A percentile compares a stretch with the other conserved stretches of the same genome.
These are phyloP conservation scores for Fusarium bulbicola DNA, from an alignment of 2,329 filamentous ascomycete genomes.

Conservation along the genomic window DNA sequence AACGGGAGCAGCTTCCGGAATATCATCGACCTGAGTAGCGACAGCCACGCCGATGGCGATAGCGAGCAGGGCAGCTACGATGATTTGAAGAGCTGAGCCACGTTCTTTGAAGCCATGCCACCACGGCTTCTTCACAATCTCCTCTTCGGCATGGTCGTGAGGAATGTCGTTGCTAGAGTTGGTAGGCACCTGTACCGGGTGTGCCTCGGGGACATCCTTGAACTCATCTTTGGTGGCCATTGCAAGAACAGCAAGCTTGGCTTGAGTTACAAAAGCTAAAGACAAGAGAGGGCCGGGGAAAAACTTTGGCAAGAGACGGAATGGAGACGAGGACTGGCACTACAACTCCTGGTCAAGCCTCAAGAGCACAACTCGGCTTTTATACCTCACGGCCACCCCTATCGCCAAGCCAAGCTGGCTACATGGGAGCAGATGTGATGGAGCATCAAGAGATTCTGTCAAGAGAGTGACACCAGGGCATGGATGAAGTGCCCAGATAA, in stretches of 20 bases:
- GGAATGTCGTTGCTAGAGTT: conserved; percentile 24
- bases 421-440: conserved; percentile 13
- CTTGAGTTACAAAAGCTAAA: conserved; percentile 6
- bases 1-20: conserved; percentile 53
- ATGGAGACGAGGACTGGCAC: conserved; percentile 1
- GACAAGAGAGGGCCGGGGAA: not conserved
- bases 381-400: conserved; percentile 22
- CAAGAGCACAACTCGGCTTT: conserved; percentile 12
- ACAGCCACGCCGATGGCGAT: conserved; percentile 60
- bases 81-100: conserved; percentile 60
- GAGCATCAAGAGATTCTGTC: conserved; percentile 10
- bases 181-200: conserved; percentile 31
- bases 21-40: conserved; percentile 51
- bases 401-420: conserved; percentile 28
- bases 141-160: conserved; percentile 15
- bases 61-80: conserved; percentile 57
- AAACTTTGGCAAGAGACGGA: not conserved
- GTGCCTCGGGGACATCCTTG: conserved; percentile 27
- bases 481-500: conserved; percentile 23
- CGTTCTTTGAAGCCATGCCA: conserved; percentile 52
- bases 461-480: conserved; percentile 8
- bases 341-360: not conserved
- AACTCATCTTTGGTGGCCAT: conserved; percentile 31
- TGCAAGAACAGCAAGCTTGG: conserved; percentile 16
- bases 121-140: conserved; percentile 45